Evolutionary conservation across 495 filamentous ascomycete species (phyloP).

Genomic region (Neurospora sublineolata): DNA sequence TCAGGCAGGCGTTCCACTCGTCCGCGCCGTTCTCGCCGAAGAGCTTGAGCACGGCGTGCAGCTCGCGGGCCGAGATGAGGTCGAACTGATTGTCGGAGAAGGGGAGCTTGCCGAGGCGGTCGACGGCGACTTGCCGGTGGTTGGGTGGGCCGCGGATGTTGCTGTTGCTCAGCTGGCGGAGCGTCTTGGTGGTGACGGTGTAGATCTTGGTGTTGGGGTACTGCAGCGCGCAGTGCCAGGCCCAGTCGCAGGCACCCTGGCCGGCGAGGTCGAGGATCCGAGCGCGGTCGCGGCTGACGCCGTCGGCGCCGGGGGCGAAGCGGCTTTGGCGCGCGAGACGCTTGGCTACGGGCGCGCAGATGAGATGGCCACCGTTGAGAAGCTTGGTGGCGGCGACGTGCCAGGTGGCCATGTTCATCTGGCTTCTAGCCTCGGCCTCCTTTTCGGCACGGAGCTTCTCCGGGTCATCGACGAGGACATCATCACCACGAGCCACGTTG

Average conservation of each 20-base stretch:
- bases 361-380: constrained; percentile 68
- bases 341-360: constrained; percentile 63
- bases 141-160: constrained; percentile 74
- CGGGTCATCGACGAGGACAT: constrained; percentile 39
- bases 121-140: constrained; percentile 67
- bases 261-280: constrained; percentile 85
- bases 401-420: constrained; percentile 67
- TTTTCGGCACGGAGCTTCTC: constrained; percentile 60
- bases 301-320: constrained; percentile 29
- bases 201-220: constrained; percentile 77
- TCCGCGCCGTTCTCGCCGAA: constrained; percentile 51
- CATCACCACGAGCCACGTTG: constrained; percentile 47
- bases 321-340: constrained; percentile 40
- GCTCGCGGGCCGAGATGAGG: constrained; percentile 78
- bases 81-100: constrained; percentile 87
- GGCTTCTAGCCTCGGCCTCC: constrained; percentile 65
- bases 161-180: constrained; percentile 51
- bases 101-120: constrained; percentile 65
- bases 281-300: constrained; percentile 37
- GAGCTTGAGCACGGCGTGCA: constrained; percentile 70
- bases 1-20: constrained; percentile 77
- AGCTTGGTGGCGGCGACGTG: constrained; percentile 65
- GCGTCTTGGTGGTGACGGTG: constrained; percentile 62
- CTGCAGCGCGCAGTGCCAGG: constrained; percentile 78
- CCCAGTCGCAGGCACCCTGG: constrained; percentile 81